A percentile compares a stretch with the other conserved stretches of the same genome.
Conservation (phyloP, 2,329 filamentous ascomycete species). For the Penicillium hordei region DNA sequence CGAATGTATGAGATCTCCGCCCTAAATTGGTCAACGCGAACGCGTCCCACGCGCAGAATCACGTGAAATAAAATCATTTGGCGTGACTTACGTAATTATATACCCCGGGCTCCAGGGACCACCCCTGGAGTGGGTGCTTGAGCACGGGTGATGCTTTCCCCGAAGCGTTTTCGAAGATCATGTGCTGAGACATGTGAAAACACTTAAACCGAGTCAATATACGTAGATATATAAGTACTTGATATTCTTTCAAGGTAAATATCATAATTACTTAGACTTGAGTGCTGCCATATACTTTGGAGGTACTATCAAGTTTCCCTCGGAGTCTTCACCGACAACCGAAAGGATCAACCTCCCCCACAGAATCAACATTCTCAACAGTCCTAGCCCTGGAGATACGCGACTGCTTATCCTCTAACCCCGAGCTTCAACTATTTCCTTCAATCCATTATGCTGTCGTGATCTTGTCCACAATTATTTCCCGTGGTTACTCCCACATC, state of each 20-base stretch:
- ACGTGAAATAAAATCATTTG: constrained; percentile 10
- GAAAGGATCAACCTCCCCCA: constrained; percentile 32
- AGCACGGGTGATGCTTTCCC: neutral
- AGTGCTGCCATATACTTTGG: neutral
- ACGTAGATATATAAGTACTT: neutral
- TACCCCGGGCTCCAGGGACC: neutral
- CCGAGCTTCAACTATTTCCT: constrained; percentile 6
- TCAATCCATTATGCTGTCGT: constrained; percentile 7
- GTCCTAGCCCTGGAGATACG: constrained; percentile 3
- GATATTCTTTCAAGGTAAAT: neutral
- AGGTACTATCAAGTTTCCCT: constrained; percentile 9
- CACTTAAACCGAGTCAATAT: neutral
- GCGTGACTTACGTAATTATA: neutral
- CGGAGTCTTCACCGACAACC: constrained; percentile 36
- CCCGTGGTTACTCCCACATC: constrained; percentile 1
- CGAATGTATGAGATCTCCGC: constrained; percentile 1
- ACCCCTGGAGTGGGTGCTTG: neutral
- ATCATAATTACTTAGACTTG: neutral
- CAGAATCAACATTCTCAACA: constrained; percentile 23
- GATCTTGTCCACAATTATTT: neutral
- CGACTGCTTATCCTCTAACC: constrained; percentile 6
- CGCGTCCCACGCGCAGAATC: constrained; percentile 17
- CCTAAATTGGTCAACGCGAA: constrained; percentile 27
- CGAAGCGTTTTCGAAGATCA: neutral
- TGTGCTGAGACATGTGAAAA: constrained; percentile 15